Percentiles rank a stretch among this genome's conserved stretches.
Evolutionary conservation across 2,329 filamentous ascomycete species (phyloP).

Genomic region (Thielaviopsis euricoi): DNA sequence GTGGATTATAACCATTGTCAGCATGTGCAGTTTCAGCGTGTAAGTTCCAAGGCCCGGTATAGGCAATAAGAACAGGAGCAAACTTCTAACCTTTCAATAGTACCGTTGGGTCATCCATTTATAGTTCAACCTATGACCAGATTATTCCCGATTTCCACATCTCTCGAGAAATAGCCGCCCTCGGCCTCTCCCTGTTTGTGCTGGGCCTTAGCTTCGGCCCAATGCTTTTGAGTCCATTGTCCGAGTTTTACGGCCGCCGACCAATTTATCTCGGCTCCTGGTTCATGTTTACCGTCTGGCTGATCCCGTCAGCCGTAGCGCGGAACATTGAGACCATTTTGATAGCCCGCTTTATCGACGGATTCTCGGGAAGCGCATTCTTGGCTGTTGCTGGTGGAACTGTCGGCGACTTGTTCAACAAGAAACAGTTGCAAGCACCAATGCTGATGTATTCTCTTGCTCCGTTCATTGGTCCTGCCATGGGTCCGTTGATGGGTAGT

Average conservation of each 20-base stretch:
- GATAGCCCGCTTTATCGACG: slow-evolving; percentile 60
- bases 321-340: slow-evolving; percentile 68
- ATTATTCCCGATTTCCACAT: slow-evolving; percentile 59
- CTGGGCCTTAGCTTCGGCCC: slow-evolving; percentile 53
- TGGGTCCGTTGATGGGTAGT: slow-evolving; percentile 51
- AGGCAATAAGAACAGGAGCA: too few relatives aligned
- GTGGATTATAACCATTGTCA: slow-evolving; percentile 61
- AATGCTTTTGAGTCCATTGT: slow-evolving; percentile 45
- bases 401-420: slow-evolving; percentile 62
- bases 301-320: slow-evolving; percentile 70
- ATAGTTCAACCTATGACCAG: slow-evolving; percentile 67
- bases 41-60: slow-evolving; percentile 31
- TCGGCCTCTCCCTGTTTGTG: slow-evolving; percentile 73
- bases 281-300: slow-evolving; percentile 57
- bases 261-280: slow-evolving; percentile 68
- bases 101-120: slow-evolving; percentile 75
- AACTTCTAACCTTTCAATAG: slow-evolving; percentile 23
- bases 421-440: slow-evolving; percentile 53
- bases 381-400: slow-evolving; percentile 67
- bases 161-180: slow-evolving; percentile 54
- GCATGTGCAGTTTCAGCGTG: slow-evolving; percentile 64
- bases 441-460: slow-evolving; percentile 66
- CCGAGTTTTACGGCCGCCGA: slow-evolving; percentile 67
- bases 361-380: slow-evolving; percentile 52
- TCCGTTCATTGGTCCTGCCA: slow-evolving; percentile 45